These are phyloP conservation scores for Vairimorpha apis DNA, from an alignment of 371 early-diverging fungal species.

Conservation along the genomic window DNA sequence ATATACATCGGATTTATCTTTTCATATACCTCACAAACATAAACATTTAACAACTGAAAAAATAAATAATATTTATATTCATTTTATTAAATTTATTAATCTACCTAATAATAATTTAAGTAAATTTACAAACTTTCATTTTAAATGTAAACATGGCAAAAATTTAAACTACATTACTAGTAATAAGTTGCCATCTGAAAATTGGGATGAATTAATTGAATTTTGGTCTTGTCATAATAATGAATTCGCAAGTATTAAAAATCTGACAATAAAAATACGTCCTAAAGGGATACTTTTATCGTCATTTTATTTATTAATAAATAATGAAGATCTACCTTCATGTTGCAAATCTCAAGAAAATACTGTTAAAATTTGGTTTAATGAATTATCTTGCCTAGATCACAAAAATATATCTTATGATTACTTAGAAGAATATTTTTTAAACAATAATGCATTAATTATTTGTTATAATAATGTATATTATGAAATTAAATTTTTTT, in stretches of 20 bases:
- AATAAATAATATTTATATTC: neutral
- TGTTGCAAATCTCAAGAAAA: slow-evolving; percentile 22
- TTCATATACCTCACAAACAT: neutral
- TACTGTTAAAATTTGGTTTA: neutral
- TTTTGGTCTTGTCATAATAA: slow-evolving; percentile 63
- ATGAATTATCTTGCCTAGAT: neutral
- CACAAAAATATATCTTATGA: slow-evolving; percentile 26
- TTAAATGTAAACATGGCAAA: slow-evolving; percentile 47
- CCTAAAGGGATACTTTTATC: slow-evolving; percentile 53
- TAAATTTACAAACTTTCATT: neutral
- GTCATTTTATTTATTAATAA: slow-evolving; percentile 52
- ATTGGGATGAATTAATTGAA: slow-evolving; percentile 63
- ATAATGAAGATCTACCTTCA: slow-evolving; percentile 26
- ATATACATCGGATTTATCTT: neutral
- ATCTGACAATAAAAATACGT: slow-evolving; percentile 44
- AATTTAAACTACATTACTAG: slow-evolving; percentile 22
- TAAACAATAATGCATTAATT: slow-evolving; percentile 27
- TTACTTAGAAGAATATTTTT: slow-evolving; percentile 53
- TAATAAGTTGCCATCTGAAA: slow-evolving; percentile 54
- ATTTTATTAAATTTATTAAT: neutral
- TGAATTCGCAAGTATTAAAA: slow-evolving; percentile 57
- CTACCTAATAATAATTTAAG: neutral
- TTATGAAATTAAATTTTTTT: slow-evolving; percentile 53
- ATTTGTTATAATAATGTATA: slow-evolving; percentile 17
- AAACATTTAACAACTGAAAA: neutral